Evolutionary conservation across 768 basidiomycete species (phyloP).

Genomic region (Exsudoporus frostii): DNA sequence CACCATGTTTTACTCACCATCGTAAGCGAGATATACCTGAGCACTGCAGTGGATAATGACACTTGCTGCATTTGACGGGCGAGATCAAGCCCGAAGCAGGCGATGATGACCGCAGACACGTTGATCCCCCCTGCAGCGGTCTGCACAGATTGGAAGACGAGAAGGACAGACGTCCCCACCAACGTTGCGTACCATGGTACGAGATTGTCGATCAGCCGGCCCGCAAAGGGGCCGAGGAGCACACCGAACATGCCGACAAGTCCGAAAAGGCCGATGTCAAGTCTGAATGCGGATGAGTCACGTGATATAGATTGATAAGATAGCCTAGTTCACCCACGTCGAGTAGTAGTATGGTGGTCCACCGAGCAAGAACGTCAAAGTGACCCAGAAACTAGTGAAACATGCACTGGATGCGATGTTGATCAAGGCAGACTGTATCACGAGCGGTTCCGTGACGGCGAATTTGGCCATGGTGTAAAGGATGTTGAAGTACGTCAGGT

Average conservation of each 20-base stretch:
- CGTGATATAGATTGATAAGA: not conserved
- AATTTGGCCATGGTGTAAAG: constrained; percentile 76
- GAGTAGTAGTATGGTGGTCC: constrained; percentile 74
- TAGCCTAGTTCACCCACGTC: constrained; percentile 41
- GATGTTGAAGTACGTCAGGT: constrained; percentile 65
- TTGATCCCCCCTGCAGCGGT: constrained; percentile 66
- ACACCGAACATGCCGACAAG: constrained; percentile 73
- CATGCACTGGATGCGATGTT: constrained; percentile 59
- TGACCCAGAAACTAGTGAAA: constrained; percentile 65
- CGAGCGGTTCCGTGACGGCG: constrained; percentile 70
- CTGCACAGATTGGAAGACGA: constrained; percentile 60
- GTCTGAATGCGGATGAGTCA: constrained; percentile 25
- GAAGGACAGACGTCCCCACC: constrained; percentile 44
- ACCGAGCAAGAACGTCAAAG: constrained; percentile 77
- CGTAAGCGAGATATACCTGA: constrained; percentile 38
- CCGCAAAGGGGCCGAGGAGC: constrained; percentile 63
- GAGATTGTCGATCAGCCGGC: constrained; percentile 63
- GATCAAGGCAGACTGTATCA: constrained; percentile 67
- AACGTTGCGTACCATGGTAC: constrained; percentile 79
- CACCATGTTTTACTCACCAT: constrained; percentile 2
- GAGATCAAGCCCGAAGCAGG: constrained; percentile 68
- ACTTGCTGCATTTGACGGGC: constrained; percentile 76
- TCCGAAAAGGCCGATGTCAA: constrained; percentile 70
- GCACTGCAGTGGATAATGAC: constrained; percentile 57
- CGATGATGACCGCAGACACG: constrained; percentile 67